Evolutionary conservation across 2,329 filamentous ascomycete species (phyloP), one percentile per base, ranked within the genome.

Genomic region (Lithohypha guttulata): DNA sequence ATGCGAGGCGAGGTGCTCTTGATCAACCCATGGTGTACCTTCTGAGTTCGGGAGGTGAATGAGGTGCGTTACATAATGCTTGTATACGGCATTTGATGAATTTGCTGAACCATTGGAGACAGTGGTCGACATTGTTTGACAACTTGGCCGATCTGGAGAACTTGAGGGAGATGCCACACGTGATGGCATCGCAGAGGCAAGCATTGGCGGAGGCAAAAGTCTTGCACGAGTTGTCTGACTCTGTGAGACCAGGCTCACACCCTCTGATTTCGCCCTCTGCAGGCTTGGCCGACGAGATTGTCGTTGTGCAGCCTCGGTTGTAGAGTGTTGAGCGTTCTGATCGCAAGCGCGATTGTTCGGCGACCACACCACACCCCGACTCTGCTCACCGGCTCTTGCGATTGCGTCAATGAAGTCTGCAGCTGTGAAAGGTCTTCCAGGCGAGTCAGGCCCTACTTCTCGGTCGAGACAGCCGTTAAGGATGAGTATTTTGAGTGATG

Each of bases 391-490:
- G 0, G 86, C 87, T 15, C 76, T 72, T 0, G 77, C 77, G 32
- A 96, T 81, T 0, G 89, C 84, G 8, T 71, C 74, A 0, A 95
- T 74, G 55, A 96, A 96, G 52, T 93, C 86, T 0, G 75, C 62
- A 0, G 84, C 89, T 0, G 76, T 75, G 54, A 84, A 86, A 20
- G 21, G 8, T 25, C 21, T 17, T 26, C 15, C 19, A 4, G 8
- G 15, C 8, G 9, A n/a, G 1, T 69, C 46, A 0, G 86, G 84
- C 0, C 86, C 84, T 0, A 86, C 94, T 64, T 96, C 89, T 7
- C 89, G 77, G 54, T 96, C 89, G 0, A 81, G 66, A 1, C 73
- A 81, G 15, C 84, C 83, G 54, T 96, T 96, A 4, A 94, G 65
- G 18, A 94, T 82, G 6, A 94, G 64, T 13, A 94, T 80, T 57